Evolutionary conservation across 2,329 filamentous ascomycete genomes (phyloP).

Genomic region (Microcera coccophila): DNA sequence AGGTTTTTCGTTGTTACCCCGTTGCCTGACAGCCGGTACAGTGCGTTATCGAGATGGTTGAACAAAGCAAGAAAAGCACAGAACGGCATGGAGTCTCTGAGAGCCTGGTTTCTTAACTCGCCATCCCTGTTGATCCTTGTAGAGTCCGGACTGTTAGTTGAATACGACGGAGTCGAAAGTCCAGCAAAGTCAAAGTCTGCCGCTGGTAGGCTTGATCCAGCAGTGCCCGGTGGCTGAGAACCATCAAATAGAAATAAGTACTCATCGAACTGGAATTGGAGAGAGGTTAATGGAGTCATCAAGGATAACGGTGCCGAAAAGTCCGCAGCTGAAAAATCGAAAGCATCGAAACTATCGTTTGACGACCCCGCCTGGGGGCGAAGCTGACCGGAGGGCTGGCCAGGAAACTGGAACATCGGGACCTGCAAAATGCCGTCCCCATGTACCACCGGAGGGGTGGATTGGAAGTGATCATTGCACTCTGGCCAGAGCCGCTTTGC

Average conservation of each 20-base stretch:
- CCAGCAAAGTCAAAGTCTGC: too few relatives aligned
- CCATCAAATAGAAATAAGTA: neutral
- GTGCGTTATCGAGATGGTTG: neutral
- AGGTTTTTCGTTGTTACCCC: neutral
- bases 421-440: neutral
- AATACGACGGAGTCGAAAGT: too few relatives aligned
- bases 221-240: neutral
- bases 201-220: neutral
- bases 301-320: neutral
- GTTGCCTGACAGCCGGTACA: neutral
- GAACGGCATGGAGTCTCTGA: neutral
- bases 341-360: neutral
- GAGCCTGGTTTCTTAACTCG: neutral
- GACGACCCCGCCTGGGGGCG: neutral
- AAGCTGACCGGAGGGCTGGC: neutral
- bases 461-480: neutral
- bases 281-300: neutral
- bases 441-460: neutral
- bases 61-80: neutral
- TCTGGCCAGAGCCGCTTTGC: neutral
- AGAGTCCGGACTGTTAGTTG: too few relatives aligned
- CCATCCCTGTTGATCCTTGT: neutral
- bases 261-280: neutral
- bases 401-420: neutral
- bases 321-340: neutral